A percentile compares a stretch with the other conserved stretches of the same genome.
phyloP scores from a whole-genome alignment of 805 yeast species.

The Starmerella vitae region DNA sequence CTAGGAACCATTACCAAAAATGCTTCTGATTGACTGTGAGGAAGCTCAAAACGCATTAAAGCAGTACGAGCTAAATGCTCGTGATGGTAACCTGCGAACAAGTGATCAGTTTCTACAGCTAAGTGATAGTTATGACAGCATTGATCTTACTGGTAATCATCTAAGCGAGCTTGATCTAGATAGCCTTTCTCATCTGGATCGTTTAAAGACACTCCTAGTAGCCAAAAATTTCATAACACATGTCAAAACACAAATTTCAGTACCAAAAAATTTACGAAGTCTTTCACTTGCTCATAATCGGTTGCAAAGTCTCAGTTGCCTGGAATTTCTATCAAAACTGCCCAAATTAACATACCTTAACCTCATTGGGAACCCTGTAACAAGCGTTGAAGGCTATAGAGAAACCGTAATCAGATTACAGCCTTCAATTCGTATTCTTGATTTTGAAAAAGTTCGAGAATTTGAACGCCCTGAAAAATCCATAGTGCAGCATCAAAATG shows the following conservation, averaged over 20 bases:
- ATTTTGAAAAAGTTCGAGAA: no score
- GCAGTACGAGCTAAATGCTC: conserved; percentile 15
- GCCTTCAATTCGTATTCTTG: conserved; percentile 53
- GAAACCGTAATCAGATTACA: conserved; percentile 43
- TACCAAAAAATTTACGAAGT: conserved; percentile 40
- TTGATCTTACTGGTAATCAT: conserved; percentile 69
- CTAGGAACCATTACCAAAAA: no score
- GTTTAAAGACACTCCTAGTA: conserved; percentile 41
- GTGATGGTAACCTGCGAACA: conserved; percentile 29
- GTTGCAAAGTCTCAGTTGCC: conserved; percentile 34
- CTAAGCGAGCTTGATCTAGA: conserved; percentile 37
- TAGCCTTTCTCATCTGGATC: conserved; percentile 34
- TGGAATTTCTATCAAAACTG: conserved; percentile 32
- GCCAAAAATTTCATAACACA: conserved; percentile 38
- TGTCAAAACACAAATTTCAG: conserved; percentile 27
- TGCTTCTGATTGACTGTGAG: background rate
- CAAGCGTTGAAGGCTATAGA: conserved; percentile 42
- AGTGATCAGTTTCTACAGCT: conserved; percentile 35
- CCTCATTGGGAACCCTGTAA: conserved; percentile 47
- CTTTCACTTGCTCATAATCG: conserved; percentile 42
- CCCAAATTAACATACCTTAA: conserved; percentile 36
- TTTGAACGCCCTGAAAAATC: no score
- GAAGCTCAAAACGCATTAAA: conserved; percentile 8
- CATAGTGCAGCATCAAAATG: no score
- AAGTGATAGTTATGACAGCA: conserved; percentile 35